Base-by-base conservation (phyloP, 2,329 filamentous ascomycete species). In the Colletotrichum costaricense region DNA sequence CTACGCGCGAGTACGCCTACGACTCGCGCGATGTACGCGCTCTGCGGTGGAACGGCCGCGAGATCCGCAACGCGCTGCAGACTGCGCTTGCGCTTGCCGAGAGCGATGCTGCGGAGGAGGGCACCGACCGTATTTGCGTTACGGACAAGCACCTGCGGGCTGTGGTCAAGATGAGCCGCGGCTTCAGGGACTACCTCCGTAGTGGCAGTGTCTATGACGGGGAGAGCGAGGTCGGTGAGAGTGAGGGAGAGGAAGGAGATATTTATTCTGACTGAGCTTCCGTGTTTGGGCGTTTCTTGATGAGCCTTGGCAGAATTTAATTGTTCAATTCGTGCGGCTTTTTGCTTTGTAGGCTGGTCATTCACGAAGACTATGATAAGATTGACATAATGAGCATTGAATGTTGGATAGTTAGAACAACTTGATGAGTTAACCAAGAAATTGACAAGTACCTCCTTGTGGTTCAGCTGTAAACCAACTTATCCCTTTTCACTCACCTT, bases 61-160 rank as follows among this genome's bases (percentile, higher is more conserved):
- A 80, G 55, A 80, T 80, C 8, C 83, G 86, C 56, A 82, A 83
- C 74, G 77, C 77, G n/a, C 79, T 82, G 42, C 80, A 82, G 67
- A 81, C 78, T 0, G 81, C 80, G 1, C 79, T 82, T 0, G 78
- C 80, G 0, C 71, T 82, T 1, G 78, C 78, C 4, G 78, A 80
- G 63, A 78, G 76, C 28, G 74, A 77, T 5, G 74, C 72, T 5
- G 75, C 76, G 4, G 57, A 75, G 14, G 76, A 76, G 28, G 65
- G 64, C 2, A 60, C 70, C 16, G 76, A 74, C 1, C 72, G 73
- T 1, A 68, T 78, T 6, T 52, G 73, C 7, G 67, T 78, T 54
- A 75, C 73, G 30, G 63, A 75, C 3, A 76, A 78, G n/a, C 76
- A 79, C 14, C 60, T 78, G 57, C 75, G 72, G 49, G 75, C 75